Evolutionary conservation across 257 asterid genomes (phyloP).

Genomic region (Forsythia viridissima): DNA sequence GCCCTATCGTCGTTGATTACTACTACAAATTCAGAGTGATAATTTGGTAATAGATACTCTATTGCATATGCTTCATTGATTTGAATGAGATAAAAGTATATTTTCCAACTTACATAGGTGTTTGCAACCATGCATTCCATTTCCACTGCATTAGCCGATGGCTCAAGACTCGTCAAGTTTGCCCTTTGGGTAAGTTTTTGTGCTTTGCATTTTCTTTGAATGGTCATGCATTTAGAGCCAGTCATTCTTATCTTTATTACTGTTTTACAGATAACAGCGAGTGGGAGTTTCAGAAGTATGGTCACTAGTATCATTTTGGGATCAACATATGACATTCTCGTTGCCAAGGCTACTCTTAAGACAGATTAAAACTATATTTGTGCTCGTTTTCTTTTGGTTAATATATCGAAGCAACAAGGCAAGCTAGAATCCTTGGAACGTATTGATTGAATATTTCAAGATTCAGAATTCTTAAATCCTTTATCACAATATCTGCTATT

Average conservation of each 20-base stretch:
- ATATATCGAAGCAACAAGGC: not conserved
- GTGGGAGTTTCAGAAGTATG: conserved; percentile 99
- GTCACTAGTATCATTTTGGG: conserved; percentile 54
- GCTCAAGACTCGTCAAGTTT: conserved; percentile 99
- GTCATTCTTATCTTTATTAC: not conserved
- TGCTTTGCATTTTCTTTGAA: not conserved
- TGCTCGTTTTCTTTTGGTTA: too few relatives aligned
- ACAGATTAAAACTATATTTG: not conserved
- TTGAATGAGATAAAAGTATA: too few relatives aligned
- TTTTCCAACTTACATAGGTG: conserved; percentile 48
- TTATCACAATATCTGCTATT: too few relatives aligned
- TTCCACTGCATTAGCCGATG: conserved; percentile 98
- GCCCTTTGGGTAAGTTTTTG: conserved; percentile 74
- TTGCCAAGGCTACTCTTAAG: too few relatives aligned
- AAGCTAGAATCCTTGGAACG: not conserved
- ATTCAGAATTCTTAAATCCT: not conserved
- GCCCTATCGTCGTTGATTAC: not conserved
- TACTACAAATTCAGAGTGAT: too few relatives aligned
- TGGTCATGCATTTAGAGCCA: not conserved
- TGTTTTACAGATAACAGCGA: conserved; percentile 84
- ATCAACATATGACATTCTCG: not conserved
- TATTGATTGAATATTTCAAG: not conserved
- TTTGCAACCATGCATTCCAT: conserved; percentile 98
- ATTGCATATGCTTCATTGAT: not conserved
- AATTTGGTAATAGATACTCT: too few relatives aligned